These are phyloP conservation scores for Arctostaphylos glauca DNA, from an alignment of 148 eudicot genomes.

Conservation along the genomic window DNA sequence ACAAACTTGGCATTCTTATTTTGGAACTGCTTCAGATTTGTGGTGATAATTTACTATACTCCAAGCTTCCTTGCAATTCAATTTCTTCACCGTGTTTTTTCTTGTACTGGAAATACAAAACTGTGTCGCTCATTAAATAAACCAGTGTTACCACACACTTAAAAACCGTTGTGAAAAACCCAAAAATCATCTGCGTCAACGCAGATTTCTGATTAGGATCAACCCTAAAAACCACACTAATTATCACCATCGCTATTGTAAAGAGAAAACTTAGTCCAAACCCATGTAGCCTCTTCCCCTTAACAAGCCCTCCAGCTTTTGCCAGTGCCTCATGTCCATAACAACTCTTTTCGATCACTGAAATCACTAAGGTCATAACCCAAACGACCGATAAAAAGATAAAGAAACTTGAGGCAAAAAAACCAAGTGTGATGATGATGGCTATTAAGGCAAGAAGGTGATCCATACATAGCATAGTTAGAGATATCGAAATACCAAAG, in stretches of 20 bases:
- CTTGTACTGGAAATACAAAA: constrained; percentile 31
- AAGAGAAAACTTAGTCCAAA: constrained; percentile 20
- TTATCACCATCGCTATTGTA: background rate
- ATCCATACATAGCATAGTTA: background rate
- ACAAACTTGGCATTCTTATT: no score
- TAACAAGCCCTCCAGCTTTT: constrained; percentile 31
- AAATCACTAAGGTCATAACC: background rate
- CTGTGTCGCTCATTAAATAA: constrained; percentile 20
- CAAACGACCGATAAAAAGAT: background rate
- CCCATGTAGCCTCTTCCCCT: constrained; percentile 40
- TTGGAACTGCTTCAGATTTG: no score
- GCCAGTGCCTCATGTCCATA: constrained; percentile 10
- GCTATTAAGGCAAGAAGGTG: background rate
- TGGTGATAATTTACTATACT: no score
- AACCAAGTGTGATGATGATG: background rate
- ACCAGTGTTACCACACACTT: background rate
- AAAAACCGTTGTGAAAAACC: background rate
- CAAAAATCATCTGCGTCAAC: background rate
- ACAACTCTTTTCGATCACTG: background rate
- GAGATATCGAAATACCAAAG: background rate
- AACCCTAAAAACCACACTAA: background rate
- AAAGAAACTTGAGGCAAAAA: background rate
- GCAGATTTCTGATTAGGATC: constrained; percentile 10
- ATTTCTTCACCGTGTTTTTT: no score
- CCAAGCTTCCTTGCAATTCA: no score